Evolutionary conservation across 2,329 filamentous ascomycete species (phyloP).

Genomic region (Colletotrichum sp.): DNA sequence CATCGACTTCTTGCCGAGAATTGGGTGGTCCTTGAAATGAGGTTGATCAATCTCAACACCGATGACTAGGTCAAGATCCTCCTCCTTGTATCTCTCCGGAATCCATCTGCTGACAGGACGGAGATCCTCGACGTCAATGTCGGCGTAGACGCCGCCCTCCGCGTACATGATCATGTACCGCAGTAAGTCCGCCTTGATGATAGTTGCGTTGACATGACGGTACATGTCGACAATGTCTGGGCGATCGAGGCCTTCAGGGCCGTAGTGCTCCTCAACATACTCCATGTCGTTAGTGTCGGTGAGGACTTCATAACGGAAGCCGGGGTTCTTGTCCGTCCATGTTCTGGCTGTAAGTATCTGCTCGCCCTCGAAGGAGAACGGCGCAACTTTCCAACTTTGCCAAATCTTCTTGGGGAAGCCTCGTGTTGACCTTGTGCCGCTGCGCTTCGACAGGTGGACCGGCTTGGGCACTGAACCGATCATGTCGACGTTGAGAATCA

Average conservation of each 20-base stretch:
- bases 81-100: constrained; percentile 59
- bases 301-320: constrained; percentile 70
- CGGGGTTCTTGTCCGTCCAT: constrained; percentile 71
- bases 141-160: constrained; percentile 77
- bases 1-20: constrained; percentile 69
- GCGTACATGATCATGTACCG: constrained; percentile 76
- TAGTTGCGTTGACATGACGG: constrained; percentile 63
- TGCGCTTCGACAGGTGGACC: constrained; percentile 18
- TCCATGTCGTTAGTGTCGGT: constrained; percentile 71
- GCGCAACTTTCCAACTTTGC: constrained; percentile 78
- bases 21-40: constrained; percentile 65
- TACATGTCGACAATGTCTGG: constrained; percentile 70
- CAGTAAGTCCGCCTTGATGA: constrained; percentile 72
- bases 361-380: constrained; percentile 68
- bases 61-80: constrained; percentile 74
- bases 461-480: constrained; percentile 34
- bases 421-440: constrained; percentile 25
- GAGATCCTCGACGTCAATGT: constrained; percentile 47
- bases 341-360: constrained; percentile 65
- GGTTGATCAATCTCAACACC: constrained; percentile 76
- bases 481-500: constrained; percentile 51
- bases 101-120: constrained; percentile 39
- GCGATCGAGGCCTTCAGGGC: constrained; percentile 67
- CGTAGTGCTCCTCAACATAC: constrained; percentile 73
- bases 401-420: constrained; percentile 72